Evolutionary conservation across 306 rosid species (phyloP).

Genomic region (Luffa acutangula): DNA sequence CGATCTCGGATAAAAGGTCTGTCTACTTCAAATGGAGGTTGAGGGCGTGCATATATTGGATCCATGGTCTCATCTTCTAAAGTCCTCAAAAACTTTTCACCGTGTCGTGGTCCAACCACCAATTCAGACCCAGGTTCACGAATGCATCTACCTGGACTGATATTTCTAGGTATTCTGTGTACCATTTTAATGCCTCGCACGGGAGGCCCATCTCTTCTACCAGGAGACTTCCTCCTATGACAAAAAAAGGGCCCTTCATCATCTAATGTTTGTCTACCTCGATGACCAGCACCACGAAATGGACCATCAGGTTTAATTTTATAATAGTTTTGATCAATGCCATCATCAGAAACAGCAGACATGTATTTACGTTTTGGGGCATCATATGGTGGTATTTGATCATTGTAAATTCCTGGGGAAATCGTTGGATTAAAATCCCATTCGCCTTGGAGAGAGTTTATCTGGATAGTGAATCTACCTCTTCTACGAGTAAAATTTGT

Average conservation of each 20-base stretch:
- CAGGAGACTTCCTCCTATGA: conserved; percentile 65
- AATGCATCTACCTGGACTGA: conserved; percentile 53
- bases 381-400: conserved; percentile 52
- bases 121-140: conserved; percentile 47
- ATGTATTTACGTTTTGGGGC: conserved; percentile 56
- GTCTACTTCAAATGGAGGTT: conserved; percentile 40
- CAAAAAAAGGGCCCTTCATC: conserved; percentile 35
- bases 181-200: conserved; percentile 36
- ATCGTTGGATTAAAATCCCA: conserved; percentile 54
- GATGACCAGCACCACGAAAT: conserved; percentile 48
- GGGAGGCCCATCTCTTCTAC: conserved; percentile 31
- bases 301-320: conserved; percentile 42
- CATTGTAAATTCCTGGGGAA: conserved; percentile 43
- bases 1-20: conserved; percentile 48
- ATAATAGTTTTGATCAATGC: conserved; percentile 38
- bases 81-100: conserved; percentile 51
- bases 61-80: conserved; percentile 40
- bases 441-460: conserved; percentile 31
- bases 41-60: conserved; percentile 45
- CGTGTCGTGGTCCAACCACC: conserved; percentile 51
- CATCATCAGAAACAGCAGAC: conserved; percentile 34
- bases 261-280: conserved; percentile 53
- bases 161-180: conserved; percentile 45
- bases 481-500: conserved; percentile 58
- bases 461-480: conserved; percentile 37